Evolutionary conservation across 1,139 yeast genomes (phyloP).

Genomic region (Suhomyces terraborum): DNA sequence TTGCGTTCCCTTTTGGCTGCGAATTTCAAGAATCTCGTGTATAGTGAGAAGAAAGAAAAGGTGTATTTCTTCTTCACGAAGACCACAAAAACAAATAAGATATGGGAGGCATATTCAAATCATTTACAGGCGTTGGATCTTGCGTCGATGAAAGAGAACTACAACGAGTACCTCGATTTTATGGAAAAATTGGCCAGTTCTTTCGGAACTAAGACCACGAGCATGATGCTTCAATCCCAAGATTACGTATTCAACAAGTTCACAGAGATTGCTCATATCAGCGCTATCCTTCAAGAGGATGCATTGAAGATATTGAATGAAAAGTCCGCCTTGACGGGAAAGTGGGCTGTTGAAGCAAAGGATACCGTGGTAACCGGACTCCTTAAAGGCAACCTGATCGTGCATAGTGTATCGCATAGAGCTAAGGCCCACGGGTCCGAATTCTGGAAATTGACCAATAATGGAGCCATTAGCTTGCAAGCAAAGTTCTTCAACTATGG

Average conservation of each 20-base stretch:
- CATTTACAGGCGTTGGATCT: not conserved
- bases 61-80: constrained; percentile 10
- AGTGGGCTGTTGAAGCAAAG: not conserved
- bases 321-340: not conserved
- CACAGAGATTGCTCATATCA: not conserved
- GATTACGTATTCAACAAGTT: not conserved
- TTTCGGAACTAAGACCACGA: not conserved
- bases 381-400: not conserved
- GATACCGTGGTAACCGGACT: not conserved
- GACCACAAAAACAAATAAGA: constrained; percentile 10
- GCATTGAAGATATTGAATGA: not conserved
- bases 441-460: not conserved
- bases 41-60: constrained; percentile 15
- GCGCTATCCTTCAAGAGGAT: not conserved
- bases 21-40: constrained; percentile 10
- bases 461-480: not conserved
- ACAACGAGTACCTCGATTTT: not conserved
- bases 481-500: not conserved
- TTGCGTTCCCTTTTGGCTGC: not conserved
- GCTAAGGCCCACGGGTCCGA: not conserved
- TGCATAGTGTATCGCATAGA: not conserved
- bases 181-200: not conserved
- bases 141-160: not conserved
- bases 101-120: constrained; percentile 1
- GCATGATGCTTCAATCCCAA: not conserved